Conservation (phyloP, 2,329 filamentous ascomycete species). For the Hirsutella rhossiliensis region DNA sequence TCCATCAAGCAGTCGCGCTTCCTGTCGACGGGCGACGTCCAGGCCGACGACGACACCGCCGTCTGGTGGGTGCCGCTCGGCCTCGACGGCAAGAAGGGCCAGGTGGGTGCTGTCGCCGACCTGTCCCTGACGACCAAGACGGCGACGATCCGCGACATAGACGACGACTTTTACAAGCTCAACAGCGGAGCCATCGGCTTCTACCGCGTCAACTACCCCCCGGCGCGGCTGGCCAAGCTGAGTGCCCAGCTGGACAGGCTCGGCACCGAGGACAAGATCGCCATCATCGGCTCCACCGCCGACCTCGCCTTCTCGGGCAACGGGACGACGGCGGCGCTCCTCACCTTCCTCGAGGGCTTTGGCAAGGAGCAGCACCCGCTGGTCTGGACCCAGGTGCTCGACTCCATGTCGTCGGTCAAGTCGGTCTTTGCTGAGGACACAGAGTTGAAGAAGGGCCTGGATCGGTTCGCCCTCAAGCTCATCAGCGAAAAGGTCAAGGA, state of each 20-base stretch:
- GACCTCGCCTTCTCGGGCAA: conserved; percentile 83
- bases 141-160: conserved; percentile 62
- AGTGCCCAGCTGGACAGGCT: conserved; percentile 65
- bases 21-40: conserved; percentile 81
- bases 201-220: conserved; percentile 87
- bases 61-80: conserved; percentile 93
- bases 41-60: conserved; percentile 81
- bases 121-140: conserved; percentile 65
- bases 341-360: conserved; percentile 80
- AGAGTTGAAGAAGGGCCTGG: conserved; percentile 57
- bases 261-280: conserved; percentile 81
- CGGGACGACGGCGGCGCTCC: conserved; percentile 66
- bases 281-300: conserved; percentile 78
- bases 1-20: conserved; percentile 78
- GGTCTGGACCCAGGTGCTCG: conserved; percentile 78
- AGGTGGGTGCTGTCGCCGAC: conserved; percentile 43
- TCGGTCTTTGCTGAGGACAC: conserved; percentile 75
- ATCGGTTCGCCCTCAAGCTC: conserved; percentile 68
- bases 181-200: conserved; percentile 82
- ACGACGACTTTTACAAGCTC: conserved; percentile 81
- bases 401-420: conserved; percentile 64
- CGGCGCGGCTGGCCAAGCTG: conserved; percentile 69
- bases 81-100: conserved; percentile 61
- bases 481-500: conserved; percentile 63
- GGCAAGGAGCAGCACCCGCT: conserved; percentile 70